phyloP scores from a whole-genome alignment of 1,139 yeast species.

The Hansenula lynferdii region DNA sequence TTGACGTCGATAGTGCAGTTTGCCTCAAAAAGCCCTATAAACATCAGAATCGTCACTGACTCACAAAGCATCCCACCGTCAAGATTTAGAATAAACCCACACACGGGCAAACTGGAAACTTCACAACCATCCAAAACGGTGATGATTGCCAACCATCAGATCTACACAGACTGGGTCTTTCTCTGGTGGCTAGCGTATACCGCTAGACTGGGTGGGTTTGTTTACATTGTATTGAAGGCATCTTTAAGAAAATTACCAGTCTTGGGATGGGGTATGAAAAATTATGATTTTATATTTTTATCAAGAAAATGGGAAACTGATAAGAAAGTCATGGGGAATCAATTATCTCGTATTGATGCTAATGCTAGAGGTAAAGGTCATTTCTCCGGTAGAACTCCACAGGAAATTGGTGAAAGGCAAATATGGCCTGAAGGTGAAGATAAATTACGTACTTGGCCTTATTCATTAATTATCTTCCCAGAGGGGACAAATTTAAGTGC shows the following conservation, averaged over 20 bases:
- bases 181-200: conserved; percentile 86
- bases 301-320: conserved; percentile 84
- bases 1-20: conserved; percentile 39
- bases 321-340: conserved; percentile 50
- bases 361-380: conserved; percentile 43
- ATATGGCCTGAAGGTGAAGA: conserved; percentile 38
- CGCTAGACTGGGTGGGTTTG: conserved; percentile 55
- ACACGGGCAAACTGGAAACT: conserved; percentile 25
- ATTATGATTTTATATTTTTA: conserved; percentile 73
- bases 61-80: conserved; percentile 28
- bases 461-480: conserved; percentile 70
- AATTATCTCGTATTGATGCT: conserved; percentile 51
- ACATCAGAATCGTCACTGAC: conserved; percentile 36
- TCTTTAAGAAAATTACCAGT: conserved; percentile 73
- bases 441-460: conserved; percentile 33
- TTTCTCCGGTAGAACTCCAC: conserved; percentile 38
- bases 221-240: conserved; percentile 72
- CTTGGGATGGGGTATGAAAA: conserved; percentile 83
- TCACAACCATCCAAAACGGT: conserved; percentile 48
- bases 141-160: conserved; percentile 81
- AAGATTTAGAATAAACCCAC: conserved; percentile 16
- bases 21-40: conserved; percentile 33
- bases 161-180: conserved; percentile 92
- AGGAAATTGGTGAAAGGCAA: conserved; percentile 19
- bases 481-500: conserved; percentile 89